Base-by-base conservation (phyloP, 2,329 filamentous ascomycete genomes). In the Alternaria ventricosa region DNA sequence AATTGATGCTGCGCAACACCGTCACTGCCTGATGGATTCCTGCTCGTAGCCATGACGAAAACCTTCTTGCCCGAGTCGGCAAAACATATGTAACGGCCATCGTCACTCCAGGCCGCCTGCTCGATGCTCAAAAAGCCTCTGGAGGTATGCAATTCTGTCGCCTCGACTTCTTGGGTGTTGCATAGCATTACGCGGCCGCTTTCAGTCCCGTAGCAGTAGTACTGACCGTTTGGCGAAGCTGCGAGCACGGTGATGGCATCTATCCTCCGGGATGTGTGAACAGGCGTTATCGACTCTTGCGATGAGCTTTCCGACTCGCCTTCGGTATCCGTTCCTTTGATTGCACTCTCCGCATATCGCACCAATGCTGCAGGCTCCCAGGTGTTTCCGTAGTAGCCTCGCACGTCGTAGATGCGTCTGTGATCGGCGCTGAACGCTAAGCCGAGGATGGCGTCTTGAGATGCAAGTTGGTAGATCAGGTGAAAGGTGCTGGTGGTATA, bases 141-240 rank as follows among this genome's bases (percentile, higher is more conserved):
- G n/a, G 36, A 41, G 36, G 15, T 41, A 41, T 41, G 36, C 36
- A 41, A 0, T 41, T 41, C 36, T 6, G 33, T 41, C 33, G 8
- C 0, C 0, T 41, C 15, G 33, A 1, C 33, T 41, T 0, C 0
- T 3, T 0, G 10, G 8, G 9, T 41, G 36, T 11, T 41, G 36
- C 0, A 1, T 18, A 41, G 36, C 1, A 18, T 18, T 18, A 41
- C 36, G 36, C 36, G 36, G 3, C 36, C 36, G 9, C n/a, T 41
- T 41, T 41, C 36, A 41, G 36, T 41, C 3, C 36, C 36, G n/a
- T 41, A 41, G 36, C 36, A 41, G n/a, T 41, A 41, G 36, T 41
- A 41, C 36, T 41, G 15, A 18, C 36, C 36, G n/a, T 41, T 41
- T 18, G 36, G 36, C 5, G 36, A 41, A 41, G 36, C 36, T 18